Evolutionary conservation across 2,329 filamentous ascomycete species (phyloP).

Genomic region (Penicillium digitatum): DNA sequence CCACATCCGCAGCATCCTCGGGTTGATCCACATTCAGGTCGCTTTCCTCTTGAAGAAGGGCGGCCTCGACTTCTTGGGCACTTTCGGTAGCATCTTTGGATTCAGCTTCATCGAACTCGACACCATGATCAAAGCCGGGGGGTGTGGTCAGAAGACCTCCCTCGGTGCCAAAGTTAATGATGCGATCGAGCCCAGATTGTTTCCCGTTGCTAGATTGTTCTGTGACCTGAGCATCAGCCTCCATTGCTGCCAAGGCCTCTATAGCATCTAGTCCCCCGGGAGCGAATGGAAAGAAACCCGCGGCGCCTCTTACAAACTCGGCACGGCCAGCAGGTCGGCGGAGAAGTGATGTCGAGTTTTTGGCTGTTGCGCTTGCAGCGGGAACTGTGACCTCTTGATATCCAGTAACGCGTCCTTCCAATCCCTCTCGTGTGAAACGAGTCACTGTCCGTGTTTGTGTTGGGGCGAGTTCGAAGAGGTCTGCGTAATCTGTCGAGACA

Average conservation of each 20-base stretch:
- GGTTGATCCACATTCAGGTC: constrained; percentile 50
- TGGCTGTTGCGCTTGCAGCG: constrained; percentile 82
- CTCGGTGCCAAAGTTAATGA: constrained; percentile 76
- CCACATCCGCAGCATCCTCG: constrained; percentile 40
- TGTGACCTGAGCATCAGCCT: constrained; percentile 64
- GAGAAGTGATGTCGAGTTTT: constrained; percentile 86
- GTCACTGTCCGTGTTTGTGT: constrained; percentile 94
- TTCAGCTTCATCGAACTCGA: constrained; percentile 64
- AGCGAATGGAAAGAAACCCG: constrained; percentile 90
- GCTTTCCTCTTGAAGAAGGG: constrained; percentile 49
- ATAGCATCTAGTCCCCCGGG: constrained; percentile 85
- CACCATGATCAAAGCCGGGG: constrained; percentile 75
- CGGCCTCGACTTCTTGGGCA: constrained; percentile 66
- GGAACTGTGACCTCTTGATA: constrained; percentile 93
- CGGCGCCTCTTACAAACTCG: constrained; percentile 88
- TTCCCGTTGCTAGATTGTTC: constrained; percentile 41
- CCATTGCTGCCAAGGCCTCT: constrained; percentile 76
- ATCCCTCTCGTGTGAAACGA: constrained; percentile 82
- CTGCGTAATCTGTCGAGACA: constrained; percentile 70
- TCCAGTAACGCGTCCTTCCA: constrained; percentile 87
- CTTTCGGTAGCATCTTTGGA: constrained; percentile 54
- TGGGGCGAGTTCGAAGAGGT: constrained; percentile 79
- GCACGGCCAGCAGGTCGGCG: constrained; percentile 81
- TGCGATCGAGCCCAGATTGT: constrained; percentile 63
- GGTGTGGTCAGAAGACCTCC: constrained; percentile 75